Base-by-base conservation (phyloP, 768 basidiomycete genomes). In the Pisolithus orientalis region DNA sequence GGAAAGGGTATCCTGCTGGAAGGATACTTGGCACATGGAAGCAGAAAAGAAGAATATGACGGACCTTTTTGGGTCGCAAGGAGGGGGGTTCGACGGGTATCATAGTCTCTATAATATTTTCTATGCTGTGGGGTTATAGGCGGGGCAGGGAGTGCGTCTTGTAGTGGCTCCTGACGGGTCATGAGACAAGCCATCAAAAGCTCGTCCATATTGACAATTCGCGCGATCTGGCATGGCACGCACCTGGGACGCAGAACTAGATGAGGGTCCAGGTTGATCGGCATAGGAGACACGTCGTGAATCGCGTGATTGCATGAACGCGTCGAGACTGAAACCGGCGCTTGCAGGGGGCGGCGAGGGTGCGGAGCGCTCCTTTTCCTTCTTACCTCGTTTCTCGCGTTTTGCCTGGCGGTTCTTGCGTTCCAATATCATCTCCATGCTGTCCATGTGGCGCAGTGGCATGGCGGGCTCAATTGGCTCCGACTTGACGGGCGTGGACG, bases 401-500 rank as follows among this genome's bases (percentile, higher is more conserved):
- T 74, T 77, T 52, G 65, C 76, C 55, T 77, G 80, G 51, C 82
- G 76, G 53, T 66, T 74, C 64, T 87, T 84, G 43, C 84, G 79
- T 65, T 89, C 87, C 55, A 90, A 77, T 39, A 90, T 79, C 70
- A 80, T 70, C 56, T 90, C 84, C 87, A 90, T 89, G 62, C 77
- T 86, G 57, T 85, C 84, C 68, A 80, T 80, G 34, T 78, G 80
- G 29, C 84, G 79, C 24, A 74, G 65, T 11, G 81, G 76, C 48
- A 78, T 64, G 42, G 70, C 49, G 24, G 63, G 65, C 52, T 87
- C 84, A 44, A 67, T 61, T 8, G 80, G 79, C 61, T 87, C 85
- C 1, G 76, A 69, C 65, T 87, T 86, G 56, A 86, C 75, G 25
- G 84, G 83, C 1, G 83, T 83, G 32, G 70, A 70, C 11, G 82